Conservation (phyloP, 352 stramenopile genomes). For the Globisporangium megalacanthum region DNA sequence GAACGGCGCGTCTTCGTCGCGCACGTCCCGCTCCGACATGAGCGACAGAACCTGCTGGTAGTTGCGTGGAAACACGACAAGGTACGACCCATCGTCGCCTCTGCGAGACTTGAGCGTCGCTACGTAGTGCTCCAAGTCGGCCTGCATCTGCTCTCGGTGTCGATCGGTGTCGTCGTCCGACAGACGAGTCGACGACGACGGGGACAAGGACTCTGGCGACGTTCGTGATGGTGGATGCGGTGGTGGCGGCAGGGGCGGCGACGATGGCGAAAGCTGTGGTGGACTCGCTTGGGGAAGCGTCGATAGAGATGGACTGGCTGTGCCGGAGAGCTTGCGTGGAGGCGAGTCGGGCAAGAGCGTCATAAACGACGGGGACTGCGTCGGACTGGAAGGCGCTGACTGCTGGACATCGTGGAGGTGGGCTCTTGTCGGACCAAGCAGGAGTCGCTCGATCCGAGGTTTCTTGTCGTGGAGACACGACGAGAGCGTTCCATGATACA, state of each 20-base stretch:
- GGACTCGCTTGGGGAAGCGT: neutral
- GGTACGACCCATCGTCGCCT: conserved; percentile 40
- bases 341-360: conserved; percentile 52
- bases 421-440: conserved; percentile 23
- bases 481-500: too few relatives aligned
- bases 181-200: too few relatives aligned
- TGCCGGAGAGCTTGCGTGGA: conserved; percentile 12
- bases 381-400: neutral
- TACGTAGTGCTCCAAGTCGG: conserved; percentile 46
- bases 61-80: conserved; percentile 55
- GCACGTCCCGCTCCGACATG: conserved; percentile 56
- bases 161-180: conserved; percentile 6
- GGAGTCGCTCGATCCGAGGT: conserved; percentile 30
- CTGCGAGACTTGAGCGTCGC: conserved; percentile 24
- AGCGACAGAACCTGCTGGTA: conserved; percentile 60
- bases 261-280: neutral
- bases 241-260: too few relatives aligned
- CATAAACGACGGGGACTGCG: conserved; percentile 25
- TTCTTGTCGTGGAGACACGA: conserved; percentile 18
- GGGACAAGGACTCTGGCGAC: too few relatives aligned
- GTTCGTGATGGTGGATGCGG: too few relatives aligned
- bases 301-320: neutral
- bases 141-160: conserved; percentile 28
- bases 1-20: conserved; percentile 11
- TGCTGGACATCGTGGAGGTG: conserved; percentile 8